Base-by-base conservation (phyloP, 2,329 filamentous ascomycete genomes). In the Apiospora sp. region DNA sequence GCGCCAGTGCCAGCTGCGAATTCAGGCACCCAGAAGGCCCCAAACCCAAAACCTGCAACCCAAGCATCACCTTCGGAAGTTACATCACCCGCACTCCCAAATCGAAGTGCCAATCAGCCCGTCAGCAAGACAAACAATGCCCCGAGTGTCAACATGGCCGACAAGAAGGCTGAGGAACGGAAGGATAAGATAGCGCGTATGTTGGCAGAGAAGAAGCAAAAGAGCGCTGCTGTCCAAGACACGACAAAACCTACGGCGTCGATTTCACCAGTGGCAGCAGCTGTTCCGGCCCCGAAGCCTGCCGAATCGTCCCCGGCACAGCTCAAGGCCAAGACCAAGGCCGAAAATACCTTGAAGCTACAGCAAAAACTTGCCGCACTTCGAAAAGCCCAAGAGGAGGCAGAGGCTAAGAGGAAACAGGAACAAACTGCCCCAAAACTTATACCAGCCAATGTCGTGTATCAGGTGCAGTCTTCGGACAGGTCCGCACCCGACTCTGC, bases 301-400 rank as follows among this genome's bases (percentile, higher is more conserved):
- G 41, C 72, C 13, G 44, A 71, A 71, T 43, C 44, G 71, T 44
- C 41, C 19, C 48, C 70, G 22, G 61, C 71, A 10, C 73, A 54
- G 10, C 44, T 81, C 83, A 77, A 89, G 84, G 84, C 85, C 44
- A 90, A 92, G 78, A 90, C 89, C 1, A 76, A 78, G 61, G 79
- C 79, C 51, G 79, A 94, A 75, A 97, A 93, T 73, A 93, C 94
- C 72, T 88, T 87, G 73, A 83, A 95, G 44, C 87, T 95, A 67
- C 91, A 94, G 75, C 90, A 94, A 79, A 94, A 94, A 76, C 92
- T 97, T 79, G 93, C 94, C 73, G 92, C 92, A 30, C 83, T 96
- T 30, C 90, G 91, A 76, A 91, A 90, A 76, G 84, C 76, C 51
- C 78, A 80, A 69, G 77, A 80, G 48, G 77, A 78, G 71, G 69